These are phyloP conservation scores for Ophiostoma montium DNA, from an alignment of 2,329 filamentous ascomycete genomes.

Conservation along the genomic window DNA sequence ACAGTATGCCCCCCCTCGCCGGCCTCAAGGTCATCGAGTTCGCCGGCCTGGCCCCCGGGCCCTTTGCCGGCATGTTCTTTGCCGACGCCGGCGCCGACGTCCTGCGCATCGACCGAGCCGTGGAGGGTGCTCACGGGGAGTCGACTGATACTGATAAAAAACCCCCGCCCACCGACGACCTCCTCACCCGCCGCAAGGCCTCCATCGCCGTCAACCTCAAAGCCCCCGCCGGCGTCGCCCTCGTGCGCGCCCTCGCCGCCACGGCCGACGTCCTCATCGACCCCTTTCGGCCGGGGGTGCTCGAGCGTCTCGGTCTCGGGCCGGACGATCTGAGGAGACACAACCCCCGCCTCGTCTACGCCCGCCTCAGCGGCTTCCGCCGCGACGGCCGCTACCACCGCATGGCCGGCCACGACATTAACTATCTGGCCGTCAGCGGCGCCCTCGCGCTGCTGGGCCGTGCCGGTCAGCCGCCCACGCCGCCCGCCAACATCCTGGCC, in stretches of 20 bases:
- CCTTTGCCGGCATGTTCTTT: slow-evolving; percentile 77
- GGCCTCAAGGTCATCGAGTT: slow-evolving; percentile 46
- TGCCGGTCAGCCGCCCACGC: slow-evolving; percentile 52
- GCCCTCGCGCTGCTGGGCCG: slow-evolving; percentile 65
- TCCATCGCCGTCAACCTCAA: slow-evolving; percentile 75
- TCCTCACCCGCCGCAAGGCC: slow-evolving; percentile 65
- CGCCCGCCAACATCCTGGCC: slow-evolving; percentile 71
- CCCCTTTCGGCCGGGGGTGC: slow-evolving; percentile 79
- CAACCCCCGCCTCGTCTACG: slow-evolving; percentile 69
- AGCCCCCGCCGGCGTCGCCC: slow-evolving; percentile 41
- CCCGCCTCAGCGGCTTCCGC: slow-evolving; percentile 79
- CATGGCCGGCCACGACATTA: slow-evolving; percentile 95
- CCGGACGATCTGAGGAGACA: slow-evolving; percentile 50
- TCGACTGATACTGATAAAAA: slow-evolving; percentile 20
- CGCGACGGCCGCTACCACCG: slow-evolving; percentile 69
- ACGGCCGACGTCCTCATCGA: slow-evolving; percentile 73
- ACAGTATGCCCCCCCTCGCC: slow-evolving; percentile 33
- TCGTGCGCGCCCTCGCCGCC: slow-evolving; percentile 52
- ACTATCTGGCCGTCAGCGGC: slow-evolving; percentile 83
- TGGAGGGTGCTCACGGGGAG: slow-evolving; percentile 23
- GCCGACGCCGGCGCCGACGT: slow-evolving; percentile 82
- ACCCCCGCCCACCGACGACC: slow-evolving; percentile 41
- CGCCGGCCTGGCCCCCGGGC: slow-evolving; percentile 51
- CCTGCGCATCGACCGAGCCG: slow-evolving; percentile 65
- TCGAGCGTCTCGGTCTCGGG: slow-evolving; percentile 70